phyloP scores from a whole-genome alignment of 768 basidiomycete genomes.

The Lepiota brunneoincarnata region DNA sequence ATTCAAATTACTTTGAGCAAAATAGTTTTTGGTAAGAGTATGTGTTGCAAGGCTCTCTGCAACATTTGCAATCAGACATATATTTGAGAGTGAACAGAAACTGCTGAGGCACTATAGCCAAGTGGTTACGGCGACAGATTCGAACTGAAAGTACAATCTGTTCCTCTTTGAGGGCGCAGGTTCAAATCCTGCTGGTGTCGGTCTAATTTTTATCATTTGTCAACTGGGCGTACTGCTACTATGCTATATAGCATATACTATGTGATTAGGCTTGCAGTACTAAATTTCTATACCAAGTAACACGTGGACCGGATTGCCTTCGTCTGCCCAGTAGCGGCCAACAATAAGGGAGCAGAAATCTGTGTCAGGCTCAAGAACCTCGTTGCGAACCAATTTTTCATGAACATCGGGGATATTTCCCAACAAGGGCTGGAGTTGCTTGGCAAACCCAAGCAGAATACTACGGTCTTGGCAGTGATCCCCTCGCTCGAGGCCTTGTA shows the following conservation, averaged over 20 bases:
- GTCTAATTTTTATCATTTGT: conserved; percentile 8
- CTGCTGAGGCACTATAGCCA: conserved; percentile 67
- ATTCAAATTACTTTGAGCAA: background rate
- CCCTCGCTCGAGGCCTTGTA: conserved; percentile 37
- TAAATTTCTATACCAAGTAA: conserved; percentile 5
- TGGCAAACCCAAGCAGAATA: background rate
- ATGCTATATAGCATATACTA: too few species aligned
- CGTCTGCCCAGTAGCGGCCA: background rate
- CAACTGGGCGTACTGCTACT: background rate
- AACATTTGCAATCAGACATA: too few species aligned
- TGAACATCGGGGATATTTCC: background rate
- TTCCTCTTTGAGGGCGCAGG: conserved; percentile 33
- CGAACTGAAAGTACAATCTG: conserved; percentile 33
- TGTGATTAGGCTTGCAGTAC: too few species aligned
- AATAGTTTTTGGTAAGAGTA: too few species aligned
- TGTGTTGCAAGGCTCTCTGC: too few species aligned
- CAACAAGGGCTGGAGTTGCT: conserved; percentile 5
- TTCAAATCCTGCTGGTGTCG: conserved; percentile 36
- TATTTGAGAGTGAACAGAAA: too few species aligned
- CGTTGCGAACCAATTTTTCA: background rate
- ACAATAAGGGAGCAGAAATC: conserved; percentile 5
- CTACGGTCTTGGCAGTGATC: background rate
- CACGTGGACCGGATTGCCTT: background rate
- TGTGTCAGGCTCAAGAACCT: background rate
- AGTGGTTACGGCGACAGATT: conserved; percentile 81